A percentile compares a stretch with the other conserved stretches of the same genome.
Conservation (phyloP, 176 grass and related monocot species). For the Musa beccarii region DNA sequence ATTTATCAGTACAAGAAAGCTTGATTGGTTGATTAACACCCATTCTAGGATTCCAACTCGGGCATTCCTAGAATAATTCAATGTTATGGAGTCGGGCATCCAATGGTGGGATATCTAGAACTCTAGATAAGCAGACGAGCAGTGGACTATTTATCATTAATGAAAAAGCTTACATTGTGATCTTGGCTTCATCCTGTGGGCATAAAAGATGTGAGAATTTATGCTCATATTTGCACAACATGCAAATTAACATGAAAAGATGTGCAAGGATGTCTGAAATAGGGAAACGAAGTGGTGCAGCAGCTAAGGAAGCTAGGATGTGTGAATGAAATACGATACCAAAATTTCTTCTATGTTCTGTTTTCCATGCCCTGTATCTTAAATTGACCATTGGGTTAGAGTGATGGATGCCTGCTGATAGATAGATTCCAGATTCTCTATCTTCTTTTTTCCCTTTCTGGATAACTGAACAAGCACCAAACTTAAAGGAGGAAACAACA, state of each 20-base stretch:
- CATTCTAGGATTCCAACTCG: neutral
- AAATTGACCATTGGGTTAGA: neutral
- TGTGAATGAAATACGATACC: neutral
- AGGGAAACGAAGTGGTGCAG: neutral
- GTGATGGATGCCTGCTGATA: neutral
- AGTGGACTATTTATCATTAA: too few relatives aligned
- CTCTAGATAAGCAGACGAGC: too few relatives aligned
- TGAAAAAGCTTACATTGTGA: neutral
- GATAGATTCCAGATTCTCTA: neutral
- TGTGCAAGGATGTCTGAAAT: neutral
- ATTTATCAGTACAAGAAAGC: too few relatives aligned
- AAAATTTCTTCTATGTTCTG: neutral
- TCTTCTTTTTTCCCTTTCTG: neutral
- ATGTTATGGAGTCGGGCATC: neutral
- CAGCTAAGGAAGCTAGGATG: neutral
- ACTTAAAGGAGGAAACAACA: conserved; percentile 80
- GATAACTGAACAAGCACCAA: conserved; percentile 40
- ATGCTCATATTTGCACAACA: neutral
- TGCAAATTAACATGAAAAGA: neutral
- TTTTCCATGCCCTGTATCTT: neutral
- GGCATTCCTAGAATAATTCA: neutral
- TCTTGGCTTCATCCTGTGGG: neutral
- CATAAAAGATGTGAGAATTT: neutral
- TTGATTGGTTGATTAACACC: neutral
- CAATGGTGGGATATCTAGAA: neutral